phyloP scores from a whole-genome alignment of 2,329 filamentous ascomycete genomes.

The Trichoderma brevicompactum region DNA sequence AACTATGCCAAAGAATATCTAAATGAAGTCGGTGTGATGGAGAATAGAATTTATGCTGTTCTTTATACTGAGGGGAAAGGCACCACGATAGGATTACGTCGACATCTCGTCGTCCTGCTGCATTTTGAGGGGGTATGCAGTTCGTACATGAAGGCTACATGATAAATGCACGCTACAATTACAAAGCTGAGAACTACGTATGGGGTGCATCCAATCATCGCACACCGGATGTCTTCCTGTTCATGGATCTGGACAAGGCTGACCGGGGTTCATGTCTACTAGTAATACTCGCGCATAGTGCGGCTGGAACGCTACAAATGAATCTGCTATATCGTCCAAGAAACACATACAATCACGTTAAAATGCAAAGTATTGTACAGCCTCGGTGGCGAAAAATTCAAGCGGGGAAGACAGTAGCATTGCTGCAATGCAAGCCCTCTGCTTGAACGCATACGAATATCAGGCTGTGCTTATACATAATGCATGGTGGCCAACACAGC shows the following conservation, averaged over 20 bases:
- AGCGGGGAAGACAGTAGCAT: slow-evolving; percentile 3
- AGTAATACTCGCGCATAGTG: neutral
- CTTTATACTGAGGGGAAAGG: neutral
- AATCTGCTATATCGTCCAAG: neutral
- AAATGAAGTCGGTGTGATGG: no score
- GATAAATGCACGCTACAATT: no score
- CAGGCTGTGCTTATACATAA: neutral
- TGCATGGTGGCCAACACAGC: neutral
- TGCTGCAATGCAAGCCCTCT: slow-evolving; percentile 14
- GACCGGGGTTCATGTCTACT: neutral
- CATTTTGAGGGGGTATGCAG: neutral
- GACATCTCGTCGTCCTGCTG: neutral
- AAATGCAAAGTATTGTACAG: neutral
- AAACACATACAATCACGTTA: neutral
- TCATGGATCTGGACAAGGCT: neutral
- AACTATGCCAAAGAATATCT: no score
- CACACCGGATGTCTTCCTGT: neutral
- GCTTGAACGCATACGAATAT: neutral
- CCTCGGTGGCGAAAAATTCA: neutral
- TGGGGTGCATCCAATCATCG: neutral
- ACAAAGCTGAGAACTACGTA: neutral
- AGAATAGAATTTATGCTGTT: neutral
- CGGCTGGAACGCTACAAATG: neutral
- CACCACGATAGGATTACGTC: neutral
- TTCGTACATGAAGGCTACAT: neutral